Percentiles rank a stretch among this genome's conserved stretches.
Evolutionary conservation across 495 filamentous ascomycete species (phyloP).

Genomic region (Xylaria scruposa): DNA sequence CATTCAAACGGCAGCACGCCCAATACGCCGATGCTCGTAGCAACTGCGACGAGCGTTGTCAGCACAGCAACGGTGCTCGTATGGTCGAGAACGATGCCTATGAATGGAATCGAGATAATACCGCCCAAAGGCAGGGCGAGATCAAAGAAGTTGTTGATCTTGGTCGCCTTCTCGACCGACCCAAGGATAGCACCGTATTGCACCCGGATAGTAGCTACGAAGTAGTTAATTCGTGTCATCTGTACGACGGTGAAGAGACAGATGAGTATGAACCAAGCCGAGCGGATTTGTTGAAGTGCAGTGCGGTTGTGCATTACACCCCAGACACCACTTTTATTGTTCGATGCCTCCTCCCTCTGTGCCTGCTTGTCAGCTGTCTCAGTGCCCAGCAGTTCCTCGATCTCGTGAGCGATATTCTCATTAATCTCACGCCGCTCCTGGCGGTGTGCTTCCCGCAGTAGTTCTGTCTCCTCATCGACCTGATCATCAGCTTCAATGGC

Average conservation of each 20-base stretch:
- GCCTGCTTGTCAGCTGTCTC: slow-evolving; percentile 63
- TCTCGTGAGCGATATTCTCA: slow-evolving; percentile 72
- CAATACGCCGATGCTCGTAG: slow-evolving; percentile 79
- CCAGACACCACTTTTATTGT: slow-evolving; percentile 77
- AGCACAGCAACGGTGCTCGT: slow-evolving; percentile 78
- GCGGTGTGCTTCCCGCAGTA: slow-evolving; percentile 56
- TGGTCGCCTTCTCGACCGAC: slow-evolving; percentile 61
- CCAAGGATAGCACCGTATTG: slow-evolving; percentile 85
- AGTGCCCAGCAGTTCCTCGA: slow-evolving; percentile 73
- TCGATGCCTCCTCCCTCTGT: slow-evolving; percentile 62
- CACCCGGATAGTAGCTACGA: slow-evolving; percentile 85
- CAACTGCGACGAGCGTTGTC: slow-evolving; percentile 70
- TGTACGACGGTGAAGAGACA: slow-evolving; percentile 86
- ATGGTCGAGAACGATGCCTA: slow-evolving; percentile 81
- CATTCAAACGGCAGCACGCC: slow-evolving; percentile 72
- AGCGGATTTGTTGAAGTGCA: slow-evolving; percentile 74
- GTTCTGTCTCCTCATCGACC: slow-evolving; percentile 64
- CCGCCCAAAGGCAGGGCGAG: slow-evolving; percentile 87
- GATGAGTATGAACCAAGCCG: slow-evolving; percentile 88
- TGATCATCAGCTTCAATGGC: slow-evolving; percentile 60
- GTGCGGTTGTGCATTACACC: slow-evolving; percentile 82
- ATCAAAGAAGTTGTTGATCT: slow-evolving; percentile 87
- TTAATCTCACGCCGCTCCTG: slow-evolving; percentile 66
- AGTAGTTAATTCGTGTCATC: slow-evolving; percentile 97
- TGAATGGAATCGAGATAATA: slow-evolving; percentile 83